These are phyloP conservation scores for Periglandula ipomoeae DNA, from an alignment of 2,329 filamentous ascomycete species.

Conservation along the genomic window DNA sequence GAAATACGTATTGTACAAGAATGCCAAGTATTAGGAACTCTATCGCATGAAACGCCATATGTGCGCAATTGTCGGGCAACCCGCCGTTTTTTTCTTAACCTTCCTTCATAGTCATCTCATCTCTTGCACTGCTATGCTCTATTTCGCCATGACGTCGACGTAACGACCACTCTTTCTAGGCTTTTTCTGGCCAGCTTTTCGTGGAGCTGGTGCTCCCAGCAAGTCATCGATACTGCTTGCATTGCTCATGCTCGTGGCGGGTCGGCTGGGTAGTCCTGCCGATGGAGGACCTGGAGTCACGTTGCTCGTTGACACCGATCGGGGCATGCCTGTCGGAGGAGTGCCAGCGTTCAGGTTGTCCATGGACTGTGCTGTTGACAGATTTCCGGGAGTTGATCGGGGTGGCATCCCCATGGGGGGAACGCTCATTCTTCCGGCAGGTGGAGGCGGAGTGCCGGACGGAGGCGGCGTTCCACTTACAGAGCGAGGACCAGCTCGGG, in stretches of 20 bases:
- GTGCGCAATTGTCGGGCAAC: not conserved
- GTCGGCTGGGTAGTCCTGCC: conserved; percentile 53
- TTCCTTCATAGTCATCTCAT: not conserved
- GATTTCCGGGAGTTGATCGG: not conserved
- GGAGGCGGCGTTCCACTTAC: conserved; percentile 44
- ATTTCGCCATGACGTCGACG: conserved; percentile 89
- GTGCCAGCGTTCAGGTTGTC: conserved; percentile 25
- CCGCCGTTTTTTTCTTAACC: not conserved
- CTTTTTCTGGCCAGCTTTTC: conserved; percentile 58
- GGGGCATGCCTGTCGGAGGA: conserved; percentile 32
- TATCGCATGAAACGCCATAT: conserved; percentile 5
- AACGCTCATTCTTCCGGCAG: conserved; percentile 20
- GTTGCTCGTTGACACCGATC: conserved; percentile 39
- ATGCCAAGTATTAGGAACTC: conserved; percentile 1
- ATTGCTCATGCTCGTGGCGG: conserved; percentile 75
- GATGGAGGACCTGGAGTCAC: conserved; percentile 26
- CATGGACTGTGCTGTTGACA: conserved; percentile 5
- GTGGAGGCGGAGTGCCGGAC: conserved; percentile 23
- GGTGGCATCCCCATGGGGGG: conserved; percentile 23
- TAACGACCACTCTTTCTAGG: conserved; percentile 79
- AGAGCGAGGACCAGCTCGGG: conserved; percentile 50
- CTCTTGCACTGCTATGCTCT: conserved; percentile 8
- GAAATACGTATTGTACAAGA: conserved; percentile 5
- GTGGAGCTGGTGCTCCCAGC: conserved; percentile 62
- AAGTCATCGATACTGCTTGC: conserved; percentile 94